phyloP scores from a whole-genome alignment of 2,329 filamentous ascomycete genomes.

The Neocucurbitaria cava region DNA sequence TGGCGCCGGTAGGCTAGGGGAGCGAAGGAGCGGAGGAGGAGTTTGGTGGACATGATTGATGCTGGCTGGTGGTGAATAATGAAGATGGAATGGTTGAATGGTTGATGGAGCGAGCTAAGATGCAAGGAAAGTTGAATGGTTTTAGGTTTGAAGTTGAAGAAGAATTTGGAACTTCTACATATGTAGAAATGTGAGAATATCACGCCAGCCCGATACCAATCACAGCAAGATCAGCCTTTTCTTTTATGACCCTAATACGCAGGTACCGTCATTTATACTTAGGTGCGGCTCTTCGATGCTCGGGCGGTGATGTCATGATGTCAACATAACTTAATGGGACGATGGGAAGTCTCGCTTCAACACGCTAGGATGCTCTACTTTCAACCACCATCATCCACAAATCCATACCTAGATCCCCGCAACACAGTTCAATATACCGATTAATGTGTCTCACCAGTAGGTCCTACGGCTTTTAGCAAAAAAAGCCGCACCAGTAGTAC shows the following conservation, averaged over 20 bases:
- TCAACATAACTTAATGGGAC: too few relatives aligned
- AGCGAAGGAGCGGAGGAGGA: slow-evolving; percentile 1
- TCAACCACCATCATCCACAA: not conserved
- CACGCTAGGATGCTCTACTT: not conserved
- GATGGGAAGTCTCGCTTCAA: not conserved
- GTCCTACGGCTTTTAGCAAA: not conserved
- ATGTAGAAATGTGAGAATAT: too few relatives aligned
- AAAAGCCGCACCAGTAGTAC: too few relatives aligned
- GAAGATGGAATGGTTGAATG: not conserved
- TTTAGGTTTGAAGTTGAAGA: too few relatives aligned
- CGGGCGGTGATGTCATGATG: not conserved
- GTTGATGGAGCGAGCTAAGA: too few relatives aligned
- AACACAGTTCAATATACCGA: not conserved
- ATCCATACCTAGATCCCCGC: not conserved
- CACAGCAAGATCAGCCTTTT: not conserved
- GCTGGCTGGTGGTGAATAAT: not conserved
- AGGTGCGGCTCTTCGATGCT: not conserved
- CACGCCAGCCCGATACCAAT: too few relatives aligned
- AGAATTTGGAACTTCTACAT: too few relatives aligned
- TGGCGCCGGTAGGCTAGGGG: too few relatives aligned
- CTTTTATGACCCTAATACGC: not conserved
- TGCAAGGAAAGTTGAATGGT: too few relatives aligned
- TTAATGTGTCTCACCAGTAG: not conserved
- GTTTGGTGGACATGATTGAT: not conserved
- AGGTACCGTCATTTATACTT: slow-evolving; percentile 1